Percentiles rank a stretch among this genome's conserved stretches.
phyloP scores from a whole-genome alignment of 2,329 filamentous ascomycete genomes.

The Aureobasidium sp. region DNA sequence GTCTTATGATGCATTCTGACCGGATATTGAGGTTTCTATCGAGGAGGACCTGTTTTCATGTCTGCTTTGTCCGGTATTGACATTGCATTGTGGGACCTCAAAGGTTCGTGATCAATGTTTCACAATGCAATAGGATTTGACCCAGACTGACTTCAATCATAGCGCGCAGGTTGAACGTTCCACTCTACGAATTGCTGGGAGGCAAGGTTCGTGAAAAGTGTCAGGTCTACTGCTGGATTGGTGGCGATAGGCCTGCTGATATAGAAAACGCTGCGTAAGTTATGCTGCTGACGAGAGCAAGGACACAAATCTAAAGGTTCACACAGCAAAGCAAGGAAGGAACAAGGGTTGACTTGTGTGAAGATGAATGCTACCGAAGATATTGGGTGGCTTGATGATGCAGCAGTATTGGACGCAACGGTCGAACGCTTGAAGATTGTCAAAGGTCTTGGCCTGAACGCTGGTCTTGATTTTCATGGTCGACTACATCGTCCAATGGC shows the following conservation, averaged over 20 bases:
- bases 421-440: conserved; percentile 63
- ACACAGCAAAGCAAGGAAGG: conserved; percentile 42
- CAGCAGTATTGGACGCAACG: conserved; percentile 53
- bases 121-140: no score
- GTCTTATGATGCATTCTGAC: neutral
- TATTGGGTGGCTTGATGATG: conserved; percentile 68
- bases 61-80: conserved; percentile 69
- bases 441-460: conserved; percentile 63
- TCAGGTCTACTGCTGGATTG: conserved; percentile 72
- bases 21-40: conserved; percentile 54
- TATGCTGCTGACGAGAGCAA: neutral
- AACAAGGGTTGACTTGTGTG: conserved; percentile 58
- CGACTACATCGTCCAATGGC: conserved; percentile 75
- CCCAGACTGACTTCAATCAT: neutral
- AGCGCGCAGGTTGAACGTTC: conserved; percentile 55
- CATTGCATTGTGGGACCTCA: conserved; percentile 74
- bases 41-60: conserved; percentile 75
- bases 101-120: conserved; percentile 29
- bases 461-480: conserved; percentile 71
- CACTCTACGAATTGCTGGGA: conserved; percentile 66
- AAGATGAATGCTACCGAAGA: conserved; percentile 80
- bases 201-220: conserved; percentile 65
- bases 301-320: neutral
- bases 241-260: conserved; percentile 63
- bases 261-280: conserved; percentile 45